Base-by-base conservation (phyloP, 805 yeast genomes). In the Yamadazyma ubonensis region DNA sequence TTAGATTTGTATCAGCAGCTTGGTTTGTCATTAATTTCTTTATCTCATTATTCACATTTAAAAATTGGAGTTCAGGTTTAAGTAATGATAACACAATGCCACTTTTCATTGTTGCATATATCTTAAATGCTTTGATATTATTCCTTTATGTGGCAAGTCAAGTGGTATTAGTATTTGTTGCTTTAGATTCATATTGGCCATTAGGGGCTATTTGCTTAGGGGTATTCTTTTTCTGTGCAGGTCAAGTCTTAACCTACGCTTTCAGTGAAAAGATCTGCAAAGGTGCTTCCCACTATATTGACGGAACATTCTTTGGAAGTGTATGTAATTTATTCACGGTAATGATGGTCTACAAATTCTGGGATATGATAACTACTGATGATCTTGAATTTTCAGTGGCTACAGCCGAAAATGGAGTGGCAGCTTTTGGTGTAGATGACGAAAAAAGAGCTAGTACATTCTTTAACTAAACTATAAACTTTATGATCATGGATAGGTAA, bases 301-400 rank as follows among this genome's bases (percentile, higher is more conserved):
- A 91, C 56, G 98, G 98, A 1, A 61, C 88, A 21, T 83, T 91
- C 55, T 87, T 90, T 54, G 93, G 88, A 22, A 76, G 93, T 18
- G 53, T 88, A 25, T 78, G 96, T 56, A 87, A 87, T 57, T 57
- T 88, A 36, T 84, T 88, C 53, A 75, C 95, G 3, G 66, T 85
- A 40, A 89, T 93, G 96, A 91, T 93, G 98, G 72, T 91, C 37
- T 91, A 89, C 70, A 90, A 93, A 64, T 87, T 81, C 51, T 91
- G 98, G 96, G 97, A 90, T 55, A 88, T 90, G 76, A 83, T 91
- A 38, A 93, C 98, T 9, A 80, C 82, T 42, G 98, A 91, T 54
- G 98, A 93, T 59, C 79, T 91, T 52, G 99, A 91, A 64, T 93
- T 91, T 61, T 79, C 88, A 35, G 93, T 87, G 37, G 72, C 73